Conservation (phyloP, 176 grass and related monocot genomes). For the Eleusine coracana region DNA sequence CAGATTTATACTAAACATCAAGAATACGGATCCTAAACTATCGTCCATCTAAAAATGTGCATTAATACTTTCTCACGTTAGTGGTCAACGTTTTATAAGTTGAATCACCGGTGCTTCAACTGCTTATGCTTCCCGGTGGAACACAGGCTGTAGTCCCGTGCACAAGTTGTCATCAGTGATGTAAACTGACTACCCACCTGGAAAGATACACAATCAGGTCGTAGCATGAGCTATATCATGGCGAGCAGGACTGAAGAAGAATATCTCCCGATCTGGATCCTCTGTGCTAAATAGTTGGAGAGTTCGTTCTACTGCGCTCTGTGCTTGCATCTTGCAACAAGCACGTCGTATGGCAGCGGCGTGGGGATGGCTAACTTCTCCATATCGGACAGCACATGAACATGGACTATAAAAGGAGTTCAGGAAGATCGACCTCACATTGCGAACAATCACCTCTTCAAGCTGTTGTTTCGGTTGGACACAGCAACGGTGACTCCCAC, state of each 20-base stretch:
- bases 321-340: too few species aligned
- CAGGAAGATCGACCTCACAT: too few species aligned
- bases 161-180: conserved; percentile 25
- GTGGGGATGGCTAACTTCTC: not conserved
- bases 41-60: too few species aligned
- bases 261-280: conserved; percentile 35
- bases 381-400: not conserved
- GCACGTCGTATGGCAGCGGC: not conserved
- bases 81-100: not conserved
- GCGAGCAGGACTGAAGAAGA: not conserved
- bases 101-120: not conserved
- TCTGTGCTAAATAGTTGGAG: not conserved
- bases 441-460: not conserved
- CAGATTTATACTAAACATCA: not conserved
- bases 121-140: not conserved
- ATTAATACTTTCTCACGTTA: not conserved
- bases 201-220: not conserved
- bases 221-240: not conserved
- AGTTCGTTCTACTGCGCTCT: too few species aligned
- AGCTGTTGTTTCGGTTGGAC: not conserved
- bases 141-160: conserved; percentile 40
- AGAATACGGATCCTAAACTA: not conserved
- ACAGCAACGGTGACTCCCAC: not conserved
- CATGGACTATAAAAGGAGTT: not conserved
- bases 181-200: conserved; percentile 37